Conservation (phyloP, 2,329 filamentous ascomycete species). For the Coniochaeta sp. region DNA sequence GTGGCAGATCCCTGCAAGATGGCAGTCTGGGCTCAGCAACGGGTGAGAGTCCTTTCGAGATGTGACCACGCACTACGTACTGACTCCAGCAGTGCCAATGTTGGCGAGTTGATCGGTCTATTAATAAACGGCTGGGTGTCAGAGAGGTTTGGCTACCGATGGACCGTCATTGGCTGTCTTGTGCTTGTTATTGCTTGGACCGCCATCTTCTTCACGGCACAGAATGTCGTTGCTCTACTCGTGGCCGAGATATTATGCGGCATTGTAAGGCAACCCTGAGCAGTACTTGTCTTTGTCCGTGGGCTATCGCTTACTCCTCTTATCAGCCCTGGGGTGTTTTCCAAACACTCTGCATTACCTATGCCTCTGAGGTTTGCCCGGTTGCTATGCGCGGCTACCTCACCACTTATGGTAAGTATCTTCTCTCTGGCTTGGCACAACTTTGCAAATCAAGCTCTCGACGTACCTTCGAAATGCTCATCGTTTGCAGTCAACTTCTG, state of each 20-base stretch:
- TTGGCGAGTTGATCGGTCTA: slow-evolving; percentile 60
- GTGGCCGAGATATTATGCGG: slow-evolving; percentile 57
- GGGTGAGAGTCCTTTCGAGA: not conserved
- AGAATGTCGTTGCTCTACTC: slow-evolving; percentile 50
- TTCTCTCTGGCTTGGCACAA: not conserved
- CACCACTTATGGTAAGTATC: slow-evolving; percentile 11
- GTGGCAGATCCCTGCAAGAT: slow-evolving; percentile 24
- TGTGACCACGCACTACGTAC: not conserved
- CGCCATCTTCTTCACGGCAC: slow-evolving; percentile 57
- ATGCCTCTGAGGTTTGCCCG: slow-evolving; percentile 29
- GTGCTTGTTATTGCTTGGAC: slow-evolving; percentile 48
- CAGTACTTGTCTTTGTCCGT: not conserved
- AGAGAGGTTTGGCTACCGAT: slow-evolving; percentile 61
- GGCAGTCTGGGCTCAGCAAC: slow-evolving; percentile 26
- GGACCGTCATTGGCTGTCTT: slow-evolving; percentile 54
- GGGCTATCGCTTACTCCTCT: not conserved
- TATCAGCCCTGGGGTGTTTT: slow-evolving; percentile 22
- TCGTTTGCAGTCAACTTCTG: slow-evolving; percentile 54
- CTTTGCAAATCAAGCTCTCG: not conserved
- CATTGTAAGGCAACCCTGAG: slow-evolving; percentile 19
- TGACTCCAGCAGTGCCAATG: slow-evolving; percentile 26
- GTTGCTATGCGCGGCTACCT: slow-evolving; percentile 32
- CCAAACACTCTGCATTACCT: slow-evolving; percentile 28
- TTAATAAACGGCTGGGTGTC: slow-evolving; percentile 59
- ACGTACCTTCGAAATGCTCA: not conserved